These are phyloP conservation scores for Phaffia australis DNA, from an alignment of 768 basidiomycete genomes.

Conservation along the genomic window DNA sequence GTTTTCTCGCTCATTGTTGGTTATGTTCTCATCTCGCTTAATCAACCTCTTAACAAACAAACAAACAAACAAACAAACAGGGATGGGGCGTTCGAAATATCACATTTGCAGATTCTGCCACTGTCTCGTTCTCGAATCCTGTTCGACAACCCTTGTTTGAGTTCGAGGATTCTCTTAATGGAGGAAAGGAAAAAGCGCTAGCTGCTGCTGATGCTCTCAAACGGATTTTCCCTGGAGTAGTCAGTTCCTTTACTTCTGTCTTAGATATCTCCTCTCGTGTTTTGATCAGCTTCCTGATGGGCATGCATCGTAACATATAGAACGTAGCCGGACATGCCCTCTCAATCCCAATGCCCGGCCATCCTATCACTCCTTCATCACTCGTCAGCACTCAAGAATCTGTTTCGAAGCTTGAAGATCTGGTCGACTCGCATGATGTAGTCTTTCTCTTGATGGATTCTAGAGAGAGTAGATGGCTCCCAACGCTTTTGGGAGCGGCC, in stretches of 20 bases:
- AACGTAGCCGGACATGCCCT: conserved; percentile 68
- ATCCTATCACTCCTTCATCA: conserved; percentile 58
- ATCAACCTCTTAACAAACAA: no score
- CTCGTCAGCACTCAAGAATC: conserved; percentile 50
- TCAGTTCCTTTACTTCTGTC: conserved; percentile 41
- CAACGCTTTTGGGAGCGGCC: conserved; percentile 71
- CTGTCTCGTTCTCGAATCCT: conserved; percentile 92
- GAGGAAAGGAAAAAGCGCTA: conserved; percentile 86
- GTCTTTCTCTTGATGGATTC: conserved; percentile 96
- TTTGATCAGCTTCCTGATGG: neutral
- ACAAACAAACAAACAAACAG: conserved; percentile 43
- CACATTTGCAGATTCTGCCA: conserved; percentile 80
- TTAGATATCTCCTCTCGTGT: neutral
- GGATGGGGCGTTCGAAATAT: conserved; percentile 94
- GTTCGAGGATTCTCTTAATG: conserved; percentile 82
- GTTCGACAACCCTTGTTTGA: conserved; percentile 94
- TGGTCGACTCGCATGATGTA: conserved; percentile 77
- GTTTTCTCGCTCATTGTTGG: neutral
- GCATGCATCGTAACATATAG: conserved; percentile 39
- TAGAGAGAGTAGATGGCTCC: conserved; percentile 92
- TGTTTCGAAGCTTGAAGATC: conserved; percentile 58
- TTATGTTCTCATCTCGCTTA: neutral
- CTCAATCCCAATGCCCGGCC: conserved; percentile 93
- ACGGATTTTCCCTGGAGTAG: conserved; percentile 86
- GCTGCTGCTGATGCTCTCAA: conserved; percentile 75